These are phyloP conservation scores for Ogataea ganodermae DNA, from an alignment of 805 yeast genomes.

Conservation along the genomic window DNA sequence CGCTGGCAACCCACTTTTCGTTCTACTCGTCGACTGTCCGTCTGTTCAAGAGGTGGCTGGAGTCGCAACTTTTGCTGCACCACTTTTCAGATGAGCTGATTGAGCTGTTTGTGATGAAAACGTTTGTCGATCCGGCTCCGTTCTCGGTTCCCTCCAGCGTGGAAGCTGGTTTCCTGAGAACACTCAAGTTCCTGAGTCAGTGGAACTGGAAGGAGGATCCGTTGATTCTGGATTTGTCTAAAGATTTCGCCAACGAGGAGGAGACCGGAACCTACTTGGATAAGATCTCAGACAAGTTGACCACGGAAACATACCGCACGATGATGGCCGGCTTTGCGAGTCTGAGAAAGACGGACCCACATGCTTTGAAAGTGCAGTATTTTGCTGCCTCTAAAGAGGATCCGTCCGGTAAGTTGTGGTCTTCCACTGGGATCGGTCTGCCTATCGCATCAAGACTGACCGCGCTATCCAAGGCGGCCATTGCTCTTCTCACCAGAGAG, in stretches of 20 bases:
- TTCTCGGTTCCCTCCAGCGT: conserved; percentile 77
- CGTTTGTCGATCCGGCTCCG: conserved; percentile 88
- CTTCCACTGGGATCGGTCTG: conserved; percentile 43
- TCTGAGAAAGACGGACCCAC: conserved; percentile 77
- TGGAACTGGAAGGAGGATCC: conserved; percentile 98
- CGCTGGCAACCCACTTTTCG: conserved; percentile 70
- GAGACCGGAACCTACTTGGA: conserved; percentile 35
- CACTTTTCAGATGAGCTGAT: conserved; percentile 78
- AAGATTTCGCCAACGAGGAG: conserved; percentile 38
- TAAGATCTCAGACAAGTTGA: conserved; percentile 60
- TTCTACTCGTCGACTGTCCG: conserved; percentile 79
- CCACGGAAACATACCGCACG: conserved; percentile 59
- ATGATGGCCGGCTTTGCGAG: conserved; percentile 66
- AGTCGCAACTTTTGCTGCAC: conserved; percentile 69
- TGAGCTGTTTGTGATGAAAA: conserved; percentile 80
- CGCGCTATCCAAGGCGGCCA: conserved; percentile 78
- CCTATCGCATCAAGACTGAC: conserved; percentile 89
- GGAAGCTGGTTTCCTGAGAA: conserved; percentile 77
- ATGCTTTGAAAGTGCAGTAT: conserved; percentile 73
- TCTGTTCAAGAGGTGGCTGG: conserved; percentile 86
- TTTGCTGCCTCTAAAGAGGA: conserved; percentile 85
- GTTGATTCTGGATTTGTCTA: conserved; percentile 73
- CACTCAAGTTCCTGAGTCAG: conserved; percentile 63
- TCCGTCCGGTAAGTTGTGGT: conserved; percentile 83
- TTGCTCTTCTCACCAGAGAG: conserved; percentile 45